Evolutionary conservation across 2,329 filamentous ascomycete genomes (phyloP).

Genomic region (Pseudocercospora fijiensis): DNA sequence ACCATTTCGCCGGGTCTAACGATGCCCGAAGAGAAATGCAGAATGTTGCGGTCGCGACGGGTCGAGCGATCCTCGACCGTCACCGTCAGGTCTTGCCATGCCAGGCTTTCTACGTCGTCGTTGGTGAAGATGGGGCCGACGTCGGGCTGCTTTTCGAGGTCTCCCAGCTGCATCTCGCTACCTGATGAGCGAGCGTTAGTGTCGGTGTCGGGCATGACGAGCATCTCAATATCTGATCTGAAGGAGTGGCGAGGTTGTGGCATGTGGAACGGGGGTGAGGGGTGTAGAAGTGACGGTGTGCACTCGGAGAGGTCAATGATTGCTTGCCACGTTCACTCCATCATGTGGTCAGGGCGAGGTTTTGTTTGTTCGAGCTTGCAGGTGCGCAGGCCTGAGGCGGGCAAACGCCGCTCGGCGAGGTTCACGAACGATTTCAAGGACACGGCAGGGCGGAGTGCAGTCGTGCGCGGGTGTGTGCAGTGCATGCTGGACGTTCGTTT

Average conservation of each 20-base stretch:
- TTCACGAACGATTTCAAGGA: constrained; percentile 5
- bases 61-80: constrained; percentile 67
- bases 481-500: constrained; percentile 10
- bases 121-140: constrained; percentile 50
- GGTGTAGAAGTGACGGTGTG: constrained; percentile 6
- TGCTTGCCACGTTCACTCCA: constrained; percentile 7
- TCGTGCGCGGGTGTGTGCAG: constrained; percentile 10
- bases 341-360: constrained; percentile 11
- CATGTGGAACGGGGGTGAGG: constrained; percentile 15
- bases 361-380: constrained; percentile 7
- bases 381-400: constrained; percentile 2
- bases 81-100: constrained; percentile 65
- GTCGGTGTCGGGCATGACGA: constrained; percentile 22
- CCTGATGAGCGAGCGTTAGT: constrained; percentile 10
- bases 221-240: constrained; percentile 26
- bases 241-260: constrained; percentile 18
- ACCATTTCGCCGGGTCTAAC: constrained; percentile 63
- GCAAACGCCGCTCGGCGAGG: constrained; percentile 18
- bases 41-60: constrained; percentile 51
- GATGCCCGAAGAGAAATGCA: constrained; percentile 23
- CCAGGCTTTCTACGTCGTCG: constrained; percentile 58
- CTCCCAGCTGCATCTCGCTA: constrained; percentile 15
- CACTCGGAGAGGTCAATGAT: constrained; percentile 4
- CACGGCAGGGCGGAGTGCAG: constrained; percentile 5
- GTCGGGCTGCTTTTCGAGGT: constrained; percentile 24